Conservation (phyloP, 2,329 filamentous ascomycete species). For the Lachnellula subtilissima region DNA sequence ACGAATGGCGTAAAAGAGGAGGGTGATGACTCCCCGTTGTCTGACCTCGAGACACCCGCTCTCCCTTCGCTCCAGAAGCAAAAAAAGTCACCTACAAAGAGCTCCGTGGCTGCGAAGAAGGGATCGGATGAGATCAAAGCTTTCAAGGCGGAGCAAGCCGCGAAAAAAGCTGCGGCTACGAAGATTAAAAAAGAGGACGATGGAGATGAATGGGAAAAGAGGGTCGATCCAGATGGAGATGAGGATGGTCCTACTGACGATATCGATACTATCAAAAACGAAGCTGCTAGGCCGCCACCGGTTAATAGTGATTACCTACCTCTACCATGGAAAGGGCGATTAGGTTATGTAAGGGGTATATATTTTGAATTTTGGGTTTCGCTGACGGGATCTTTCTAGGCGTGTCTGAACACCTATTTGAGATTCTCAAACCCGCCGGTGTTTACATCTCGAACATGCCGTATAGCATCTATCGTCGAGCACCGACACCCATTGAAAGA, state of each 20-base stretch:
- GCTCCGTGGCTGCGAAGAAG: conserved; percentile 30
- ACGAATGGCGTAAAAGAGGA: conserved; percentile 14
- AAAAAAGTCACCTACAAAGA: conserved; percentile 28
- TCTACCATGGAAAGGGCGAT: conserved; percentile 80
- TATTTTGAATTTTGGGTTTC: neutral
- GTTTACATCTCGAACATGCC: conserved; percentile 86
- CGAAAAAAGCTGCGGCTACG: conserved; percentile 23
- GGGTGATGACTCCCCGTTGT: conserved; percentile 19
- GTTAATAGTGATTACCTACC: conserved; percentile 81
- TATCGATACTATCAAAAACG: conserved; percentile 26
- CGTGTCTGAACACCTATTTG: conserved; percentile 89
- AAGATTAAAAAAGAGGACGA: conserved; percentile 26
- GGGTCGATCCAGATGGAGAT: conserved; percentile 27
- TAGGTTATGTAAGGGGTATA: conserved; percentile 69
- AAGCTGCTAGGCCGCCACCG: conserved; percentile 52
- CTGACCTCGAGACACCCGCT: conserved; percentile 10
- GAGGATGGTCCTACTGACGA: conserved; percentile 25
- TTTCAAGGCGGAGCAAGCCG: conserved; percentile 29
- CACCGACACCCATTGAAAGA: conserved; percentile 78
- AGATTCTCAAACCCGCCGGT: conserved; percentile 76
- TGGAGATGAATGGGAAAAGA: conserved; percentile 25
- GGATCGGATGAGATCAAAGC: conserved; percentile 30
- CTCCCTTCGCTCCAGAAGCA: conserved; percentile 20
- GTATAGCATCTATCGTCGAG: conserved; percentile 84
- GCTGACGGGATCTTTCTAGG: conserved; percentile 41